A percentile compares a stretch with the other conserved stretches of the same genome.
phyloP scores from a whole-genome alignment of 2,329 filamentous ascomycete genomes.

The Stylonectria norvegica region DNA sequence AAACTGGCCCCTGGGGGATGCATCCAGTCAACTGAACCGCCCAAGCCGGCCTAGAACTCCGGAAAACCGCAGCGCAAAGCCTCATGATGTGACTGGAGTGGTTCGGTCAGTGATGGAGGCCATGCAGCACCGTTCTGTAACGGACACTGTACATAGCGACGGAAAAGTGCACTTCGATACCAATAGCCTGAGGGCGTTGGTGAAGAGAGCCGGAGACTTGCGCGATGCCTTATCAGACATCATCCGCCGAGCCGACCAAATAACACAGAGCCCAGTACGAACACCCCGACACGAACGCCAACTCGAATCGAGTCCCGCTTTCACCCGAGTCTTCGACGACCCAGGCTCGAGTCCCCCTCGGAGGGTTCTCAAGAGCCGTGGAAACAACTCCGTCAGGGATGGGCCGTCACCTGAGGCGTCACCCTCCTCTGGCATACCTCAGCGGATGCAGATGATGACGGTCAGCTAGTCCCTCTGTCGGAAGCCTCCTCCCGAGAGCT shows the following conservation, averaged over 20 bases:
- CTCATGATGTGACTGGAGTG: constrained; percentile 45
- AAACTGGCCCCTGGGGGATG: constrained; percentile 43
- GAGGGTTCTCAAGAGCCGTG: constrained; percentile 49
- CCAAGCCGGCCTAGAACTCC: constrained; percentile 43
- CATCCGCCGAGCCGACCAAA: constrained; percentile 56
- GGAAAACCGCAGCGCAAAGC: constrained; percentile 32
- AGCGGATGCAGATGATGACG: constrained; percentile 63
- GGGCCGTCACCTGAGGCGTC: constrained; percentile 51
- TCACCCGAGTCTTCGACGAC: constrained; percentile 63
- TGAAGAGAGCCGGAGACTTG: constrained; percentile 59
- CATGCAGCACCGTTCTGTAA: constrained; percentile 54
- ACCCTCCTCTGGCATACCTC: constrained; percentile 47
- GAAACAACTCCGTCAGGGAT: constrained; percentile 51
- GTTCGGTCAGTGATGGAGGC: constrained; percentile 62
- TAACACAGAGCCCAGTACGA: constrained; percentile 53
- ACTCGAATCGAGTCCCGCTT: constrained; percentile 61
- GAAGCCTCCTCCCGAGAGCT: constrained; percentile 10
- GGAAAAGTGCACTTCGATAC: constrained; percentile 62
- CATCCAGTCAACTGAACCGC: constrained; percentile 28
- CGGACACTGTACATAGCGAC: constrained; percentile 37
- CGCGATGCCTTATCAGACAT: constrained; percentile 58
- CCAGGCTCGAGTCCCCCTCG: constrained; percentile 55
- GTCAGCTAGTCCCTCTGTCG: constrained; percentile 43
- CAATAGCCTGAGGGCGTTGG: constrained; percentile 63
- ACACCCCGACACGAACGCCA: constrained; percentile 46